phyloP scores from a whole-genome alignment of 192 early-diverging fungal genomes.

The Linnemannia hyalina region DNA sequence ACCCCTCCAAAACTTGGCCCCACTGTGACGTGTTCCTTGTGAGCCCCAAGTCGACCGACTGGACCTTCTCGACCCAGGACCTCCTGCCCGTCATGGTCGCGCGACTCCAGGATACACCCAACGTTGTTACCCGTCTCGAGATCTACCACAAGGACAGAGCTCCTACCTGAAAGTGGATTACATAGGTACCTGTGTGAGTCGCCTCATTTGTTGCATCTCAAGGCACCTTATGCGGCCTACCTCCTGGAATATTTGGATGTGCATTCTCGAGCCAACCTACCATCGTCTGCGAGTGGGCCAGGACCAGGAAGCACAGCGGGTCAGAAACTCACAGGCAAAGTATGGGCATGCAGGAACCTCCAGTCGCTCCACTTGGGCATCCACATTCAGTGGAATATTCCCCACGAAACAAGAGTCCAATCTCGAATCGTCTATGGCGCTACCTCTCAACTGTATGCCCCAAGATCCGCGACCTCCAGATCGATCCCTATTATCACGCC shows the following conservation, averaged over 20 bases:
- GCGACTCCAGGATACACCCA: too few relatives aligned
- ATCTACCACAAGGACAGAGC: not conserved
- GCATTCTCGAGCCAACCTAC: not conserved
- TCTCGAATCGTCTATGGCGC: not conserved
- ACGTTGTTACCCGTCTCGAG: not conserved
- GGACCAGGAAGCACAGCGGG: not conserved
- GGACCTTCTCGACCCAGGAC: too few relatives aligned
- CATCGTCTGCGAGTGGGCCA: not conserved
- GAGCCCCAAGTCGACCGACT: too few relatives aligned
- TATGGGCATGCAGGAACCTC: not conserved
- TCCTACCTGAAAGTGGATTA: too few relatives aligned
- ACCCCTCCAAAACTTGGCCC: not conserved
- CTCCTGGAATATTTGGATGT: too few relatives aligned
- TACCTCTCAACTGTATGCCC: not conserved
- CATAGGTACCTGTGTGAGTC: too few relatives aligned
- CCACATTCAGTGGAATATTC: not conserved
- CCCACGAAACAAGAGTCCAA: not conserved
- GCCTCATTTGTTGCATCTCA: too few relatives aligned
- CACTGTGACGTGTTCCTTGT: not conserved
- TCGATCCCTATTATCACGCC: not conserved
- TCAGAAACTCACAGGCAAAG: not conserved
- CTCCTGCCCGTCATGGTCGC: too few relatives aligned
- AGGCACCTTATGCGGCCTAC: too few relatives aligned
- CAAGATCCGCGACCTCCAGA: not conserved
- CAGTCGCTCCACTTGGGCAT: not conserved